phyloP scores from a whole-genome alignment of 2,329 filamentous ascomycete species.

The Taxawa tesnikishii region DNA sequence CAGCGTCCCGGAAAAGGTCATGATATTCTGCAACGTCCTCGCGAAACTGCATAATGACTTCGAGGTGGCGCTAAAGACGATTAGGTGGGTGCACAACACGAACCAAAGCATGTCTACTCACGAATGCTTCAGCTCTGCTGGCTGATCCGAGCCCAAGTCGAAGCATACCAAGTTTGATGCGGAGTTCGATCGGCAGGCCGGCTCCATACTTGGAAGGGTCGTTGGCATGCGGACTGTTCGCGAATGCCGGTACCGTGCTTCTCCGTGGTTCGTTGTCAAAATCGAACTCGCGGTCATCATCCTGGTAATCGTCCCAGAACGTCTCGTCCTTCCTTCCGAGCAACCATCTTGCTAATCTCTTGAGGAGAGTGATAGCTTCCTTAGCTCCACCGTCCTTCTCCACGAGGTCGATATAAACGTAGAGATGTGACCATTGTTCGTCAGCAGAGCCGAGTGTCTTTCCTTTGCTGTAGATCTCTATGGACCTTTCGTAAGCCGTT shows the following conservation, averaged over 20 bases:
- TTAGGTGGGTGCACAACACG: no score
- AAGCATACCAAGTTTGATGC: constrained; percentile 72
- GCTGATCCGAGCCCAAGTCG: constrained; percentile 58
- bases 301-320: constrained; percentile 56
- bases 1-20: constrained; percentile 67
- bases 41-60: constrained; percentile 53
- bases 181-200: constrained; percentile 67
- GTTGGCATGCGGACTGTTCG: constrained; percentile 11
- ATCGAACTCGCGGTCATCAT: constrained; percentile 80
- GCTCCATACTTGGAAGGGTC: constrained; percentile 54
- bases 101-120: no score
- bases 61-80: constrained; percentile 34
- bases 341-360: constrained; percentile 67
- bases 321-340: constrained; percentile 60
- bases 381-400: constrained; percentile 50
- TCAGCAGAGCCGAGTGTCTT: constrained; percentile 10
- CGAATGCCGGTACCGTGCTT: constrained; percentile 44
- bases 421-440: constrained; percentile 66
- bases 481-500: constrained; percentile 36
- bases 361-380: constrained; percentile 58
- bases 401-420: constrained; percentile 74
- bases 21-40: constrained; percentile 54
- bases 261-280: constrained; percentile 56
- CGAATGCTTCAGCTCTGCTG: constrained; percentile 46
- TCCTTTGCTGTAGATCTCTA: constrained; percentile 33